Evolutionary conservation across 306 rosid genomes (phyloP).

Genomic region (Cercis canadensis): DNA sequence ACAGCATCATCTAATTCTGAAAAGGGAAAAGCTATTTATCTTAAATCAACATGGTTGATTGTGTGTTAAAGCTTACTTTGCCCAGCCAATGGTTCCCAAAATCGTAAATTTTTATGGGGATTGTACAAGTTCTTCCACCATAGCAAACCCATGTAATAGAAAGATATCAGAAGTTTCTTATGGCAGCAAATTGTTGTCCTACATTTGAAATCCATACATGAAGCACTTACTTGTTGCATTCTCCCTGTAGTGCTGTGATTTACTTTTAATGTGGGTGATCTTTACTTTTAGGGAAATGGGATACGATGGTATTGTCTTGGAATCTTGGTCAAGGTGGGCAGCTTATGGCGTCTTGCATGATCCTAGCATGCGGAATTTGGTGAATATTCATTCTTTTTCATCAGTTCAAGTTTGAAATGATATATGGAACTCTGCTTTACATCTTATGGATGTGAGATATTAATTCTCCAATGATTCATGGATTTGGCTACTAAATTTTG

Average conservation of each 20-base stretch:
- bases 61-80: slow-evolving; percentile 22
- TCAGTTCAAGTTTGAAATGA: background rate
- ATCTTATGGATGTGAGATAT: background rate
- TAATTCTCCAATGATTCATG: background rate
- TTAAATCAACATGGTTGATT: background rate
- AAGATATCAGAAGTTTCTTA: slow-evolving; percentile 17
- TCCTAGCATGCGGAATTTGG: slow-evolving; percentile 73
- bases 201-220: background rate
- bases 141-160: slow-evolving; percentile 13
- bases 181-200: background rate
- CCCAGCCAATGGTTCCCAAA: slow-evolving; percentile 16
- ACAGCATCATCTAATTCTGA: slow-evolving; percentile 11
- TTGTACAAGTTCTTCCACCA: background rate
- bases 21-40: slow-evolving; percentile 13
- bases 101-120: background rate
- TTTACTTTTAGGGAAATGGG: slow-evolving; percentile 81
- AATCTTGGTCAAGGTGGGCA: slow-evolving; percentile 99
- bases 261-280: slow-evolving; percentile 25
- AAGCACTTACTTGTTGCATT: slow-evolving; percentile 24
- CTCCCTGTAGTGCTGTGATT: slow-evolving; percentile 27
- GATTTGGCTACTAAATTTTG: slow-evolving; percentile 4
- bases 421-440: slow-evolving; percentile 28
- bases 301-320: slow-evolving; percentile 91
- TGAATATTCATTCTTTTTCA: slow-evolving; percentile 42
- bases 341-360: slow-evolving; percentile 81